Evolutionary conservation across 768 basidiomycete species (phyloP), one percentile per base, ranked within the genome.

Genomic region (Leccinum subgranulosum): DNA sequence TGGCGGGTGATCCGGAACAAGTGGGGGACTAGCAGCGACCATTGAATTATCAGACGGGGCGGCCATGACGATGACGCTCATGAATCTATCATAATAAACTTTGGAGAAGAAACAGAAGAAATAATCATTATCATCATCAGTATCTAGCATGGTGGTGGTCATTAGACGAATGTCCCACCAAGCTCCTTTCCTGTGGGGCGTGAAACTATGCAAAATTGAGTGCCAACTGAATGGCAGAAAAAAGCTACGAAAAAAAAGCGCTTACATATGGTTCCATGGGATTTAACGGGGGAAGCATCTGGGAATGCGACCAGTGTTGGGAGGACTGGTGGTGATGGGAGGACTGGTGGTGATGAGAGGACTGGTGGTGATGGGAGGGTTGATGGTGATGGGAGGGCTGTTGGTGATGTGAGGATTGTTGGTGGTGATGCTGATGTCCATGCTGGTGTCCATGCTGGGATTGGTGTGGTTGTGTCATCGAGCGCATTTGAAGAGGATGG

Each of bases 191-290:
- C 68, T 81, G 81, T 41, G 66, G 59, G 70, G 66, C 55, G 69
- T 73, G 60, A 68, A 58, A 67, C 64, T 67, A 29, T 28, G 14
- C 6, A 12, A n/a, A 29, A 14, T 55, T 60, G 51, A 68, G 62
- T 48, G 51, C 57, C 45, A 46, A 52, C 25, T 25, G 23, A 61
- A 54, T 48, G 19, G 12, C 4, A 53, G 23, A 48, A 56, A 49
- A 46, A 34, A 3, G n/a, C 27, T 9, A 27, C 19, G 49, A 52
- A 33, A 41, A 41, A 51, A 14, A 48, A 52, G 23, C 5, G 75
- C 86, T 76, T 72, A 91, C 89, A 70, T 83, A 90, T 56, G 86
- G 70, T 48, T 89, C 85, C 67, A 86, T 77, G 14, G 81, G 76
- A 62, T 85, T 81, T 51, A 80, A 62, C 19, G 81, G 75, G 27